Conservation (phyloP, 306 rosid genomes). For the Prunus kanzakura region DNA sequence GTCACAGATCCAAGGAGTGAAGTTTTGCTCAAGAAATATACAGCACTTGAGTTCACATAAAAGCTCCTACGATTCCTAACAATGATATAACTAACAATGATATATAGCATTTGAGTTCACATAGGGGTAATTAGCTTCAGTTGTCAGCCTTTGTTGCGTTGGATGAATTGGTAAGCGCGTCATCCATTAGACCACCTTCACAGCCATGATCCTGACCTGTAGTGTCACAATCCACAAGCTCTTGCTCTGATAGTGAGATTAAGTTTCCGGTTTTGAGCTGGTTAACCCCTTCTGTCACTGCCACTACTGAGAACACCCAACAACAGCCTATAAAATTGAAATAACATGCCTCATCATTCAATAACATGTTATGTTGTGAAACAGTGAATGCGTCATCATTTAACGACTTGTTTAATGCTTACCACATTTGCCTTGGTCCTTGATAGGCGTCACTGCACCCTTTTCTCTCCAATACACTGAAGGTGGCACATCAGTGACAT, state of each 20-base stretch:
- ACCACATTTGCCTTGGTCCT: constrained; percentile 39
- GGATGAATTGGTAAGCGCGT: constrained; percentile 3
- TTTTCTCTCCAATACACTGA: constrained; percentile 36
- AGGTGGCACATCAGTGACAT: constrained; percentile 19
- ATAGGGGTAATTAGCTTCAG: no score
- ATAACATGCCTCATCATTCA: not conserved
- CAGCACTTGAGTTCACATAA: no score
- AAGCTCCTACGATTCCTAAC: no score
- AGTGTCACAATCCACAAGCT: constrained; percentile 44
- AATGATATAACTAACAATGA: no score
- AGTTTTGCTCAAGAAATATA: no score
- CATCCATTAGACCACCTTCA: constrained; percentile 37
- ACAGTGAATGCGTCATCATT: not conserved
- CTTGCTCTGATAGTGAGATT: constrained; percentile 36
- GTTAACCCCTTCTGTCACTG: constrained; percentile 35
- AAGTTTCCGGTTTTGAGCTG: constrained; percentile 14
- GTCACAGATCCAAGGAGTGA: no score
- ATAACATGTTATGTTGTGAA: not conserved
- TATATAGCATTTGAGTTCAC: no score
- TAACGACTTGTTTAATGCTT: not conserved
- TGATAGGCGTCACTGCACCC: constrained; percentile 35
- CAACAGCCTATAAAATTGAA: constrained; percentile 18
- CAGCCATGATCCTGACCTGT: constrained; percentile 36
- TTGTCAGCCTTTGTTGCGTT: no score
- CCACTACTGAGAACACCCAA: constrained; percentile 42